A percentile compares a stretch with the other conserved stretches of the same genome.
Evolutionary conservation across 768 basidiomycete species (phyloP).

Genomic region (Sistotremastrum suecicum): DNA sequence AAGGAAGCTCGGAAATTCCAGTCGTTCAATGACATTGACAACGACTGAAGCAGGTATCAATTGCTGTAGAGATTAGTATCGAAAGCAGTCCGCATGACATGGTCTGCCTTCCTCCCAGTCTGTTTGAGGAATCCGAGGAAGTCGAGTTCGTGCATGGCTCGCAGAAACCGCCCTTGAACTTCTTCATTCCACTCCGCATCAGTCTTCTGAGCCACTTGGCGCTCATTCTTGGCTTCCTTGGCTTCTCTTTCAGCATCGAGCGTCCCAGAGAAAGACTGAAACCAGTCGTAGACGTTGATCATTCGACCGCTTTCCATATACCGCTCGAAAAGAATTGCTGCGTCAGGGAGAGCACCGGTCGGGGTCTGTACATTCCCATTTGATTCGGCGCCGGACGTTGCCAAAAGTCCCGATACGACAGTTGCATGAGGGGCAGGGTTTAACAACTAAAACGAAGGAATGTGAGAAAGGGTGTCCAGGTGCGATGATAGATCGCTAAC

Average conservation of each 20-base stretch:
- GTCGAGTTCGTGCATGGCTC: constrained; percentile 71
- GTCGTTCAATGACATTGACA: too few species aligned
- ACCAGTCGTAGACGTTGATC: constrained; percentile 87
- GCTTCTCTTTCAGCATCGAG: constrained; percentile 42
- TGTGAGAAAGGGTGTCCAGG: neutral
- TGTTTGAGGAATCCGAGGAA: constrained; percentile 70
- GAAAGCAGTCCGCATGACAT: constrained; percentile 55
- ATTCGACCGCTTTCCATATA: constrained; percentile 70
- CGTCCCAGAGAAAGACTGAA: constrained; percentile 55
- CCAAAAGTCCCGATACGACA: constrained; percentile 46
- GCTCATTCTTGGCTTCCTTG: constrained; percentile 15
- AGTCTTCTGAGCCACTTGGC: constrained; percentile 13
- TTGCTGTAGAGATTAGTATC: constrained; percentile 18
- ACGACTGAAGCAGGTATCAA: neutral
- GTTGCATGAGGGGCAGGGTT: constrained; percentile 58
- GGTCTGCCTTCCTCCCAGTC: constrained; percentile 64
- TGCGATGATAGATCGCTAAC: neutral
- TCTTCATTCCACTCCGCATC: constrained; percentile 46
- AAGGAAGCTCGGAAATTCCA: too few species aligned
- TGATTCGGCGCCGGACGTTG: constrained; percentile 18
- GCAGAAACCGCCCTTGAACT: constrained; percentile 65
- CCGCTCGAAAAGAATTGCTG: constrained; percentile 58
- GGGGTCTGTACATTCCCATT: constrained; percentile 8
- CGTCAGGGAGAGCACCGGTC: constrained; percentile 52
- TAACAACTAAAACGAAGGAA: constrained; percentile 30